phyloP scores from a whole-genome alignment of 306 rosid genomes.

The Vicia sativa region DNA sequence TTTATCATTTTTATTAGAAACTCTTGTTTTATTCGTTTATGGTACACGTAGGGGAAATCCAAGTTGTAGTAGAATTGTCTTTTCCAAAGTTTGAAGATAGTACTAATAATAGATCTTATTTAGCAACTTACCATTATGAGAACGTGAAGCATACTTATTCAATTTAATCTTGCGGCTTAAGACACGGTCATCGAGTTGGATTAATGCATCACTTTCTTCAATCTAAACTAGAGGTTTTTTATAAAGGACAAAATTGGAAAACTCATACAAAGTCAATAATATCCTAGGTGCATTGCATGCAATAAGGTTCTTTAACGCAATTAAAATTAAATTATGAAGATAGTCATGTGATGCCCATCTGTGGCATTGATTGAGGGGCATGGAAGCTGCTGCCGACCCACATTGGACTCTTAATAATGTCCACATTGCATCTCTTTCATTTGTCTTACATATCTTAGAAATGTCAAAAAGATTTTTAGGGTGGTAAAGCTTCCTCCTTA shows the following conservation, averaged over 20 bases:
- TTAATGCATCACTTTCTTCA: slow-evolving; percentile 6
- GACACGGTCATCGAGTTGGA: slow-evolving; percentile 35
- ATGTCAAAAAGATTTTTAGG: slow-evolving; percentile 5
- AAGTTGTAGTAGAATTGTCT: neutral
- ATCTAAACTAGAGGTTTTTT: no score
- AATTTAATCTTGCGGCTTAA: slow-evolving; percentile 51
- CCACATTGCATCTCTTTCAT: neutral
- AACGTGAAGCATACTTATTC: slow-evolving; percentile 31
- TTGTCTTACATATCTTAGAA: neutral
- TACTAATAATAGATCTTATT: neutral
- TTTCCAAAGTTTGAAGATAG: slow-evolving; percentile 5
- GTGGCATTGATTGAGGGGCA: slow-evolving; percentile 35
- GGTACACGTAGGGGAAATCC: no score
- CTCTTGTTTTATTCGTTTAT: no score
- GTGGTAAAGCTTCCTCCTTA: no score
- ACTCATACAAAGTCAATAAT: no score
- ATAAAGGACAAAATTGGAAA: no score
- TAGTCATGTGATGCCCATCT: slow-evolving; percentile 32
- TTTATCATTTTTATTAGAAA: no score
- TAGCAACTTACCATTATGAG: neutral
- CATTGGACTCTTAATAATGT: slow-evolving; percentile 26
- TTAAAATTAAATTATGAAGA: slow-evolving; percentile 2
- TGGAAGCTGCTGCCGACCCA: slow-evolving; percentile 29
- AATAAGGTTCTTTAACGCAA: neutral
- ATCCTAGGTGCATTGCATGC: slow-evolving; percentile 41